phyloP scores from a whole-genome alignment of 1,284 basidiomycete genomes.

The Naganishia cerealis region DNA sequence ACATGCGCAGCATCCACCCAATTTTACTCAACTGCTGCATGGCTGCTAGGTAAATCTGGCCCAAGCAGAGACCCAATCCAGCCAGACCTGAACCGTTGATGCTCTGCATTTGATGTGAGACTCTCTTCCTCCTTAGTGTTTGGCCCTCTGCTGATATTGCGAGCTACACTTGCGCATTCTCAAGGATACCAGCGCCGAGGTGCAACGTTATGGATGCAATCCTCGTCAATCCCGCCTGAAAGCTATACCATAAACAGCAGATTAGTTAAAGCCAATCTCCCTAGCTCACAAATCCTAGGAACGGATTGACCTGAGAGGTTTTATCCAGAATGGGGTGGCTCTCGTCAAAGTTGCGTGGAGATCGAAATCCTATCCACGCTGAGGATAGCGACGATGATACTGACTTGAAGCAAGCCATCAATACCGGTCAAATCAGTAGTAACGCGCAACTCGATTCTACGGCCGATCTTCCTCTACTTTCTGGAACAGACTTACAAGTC shows the following conservation, averaged over 20 bases:
- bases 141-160: not conserved
- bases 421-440: not conserved
- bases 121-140: not conserved
- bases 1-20: too few relatives aligned
- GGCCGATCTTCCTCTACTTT: not conserved
- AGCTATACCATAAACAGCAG: too few relatives aligned
- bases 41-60: too few relatives aligned
- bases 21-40: too few relatives aligned
- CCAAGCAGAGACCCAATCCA: not conserved
- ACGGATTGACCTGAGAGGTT: too few relatives aligned
- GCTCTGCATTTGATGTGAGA: not conserved
- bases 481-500: not conserved
- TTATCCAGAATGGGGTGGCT: constrained; percentile 11
- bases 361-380: not conserved
- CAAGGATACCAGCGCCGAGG: not conserved
- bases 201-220: not conserved
- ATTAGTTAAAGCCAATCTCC: too few relatives aligned
- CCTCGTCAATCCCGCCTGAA: too few relatives aligned
- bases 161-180: not conserved
- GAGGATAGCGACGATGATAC: not conserved
- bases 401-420: not conserved
- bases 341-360: not conserved
- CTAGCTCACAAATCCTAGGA: too few relatives aligned
- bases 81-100: not conserved
- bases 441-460: constrained; percentile 1